A percentile compares a stretch with the other conserved stretches of the same genome.
phyloP scores from a whole-genome alignment of 495 filamentous ascomycete species.

The Corynascus novoguineensis region DNA sequence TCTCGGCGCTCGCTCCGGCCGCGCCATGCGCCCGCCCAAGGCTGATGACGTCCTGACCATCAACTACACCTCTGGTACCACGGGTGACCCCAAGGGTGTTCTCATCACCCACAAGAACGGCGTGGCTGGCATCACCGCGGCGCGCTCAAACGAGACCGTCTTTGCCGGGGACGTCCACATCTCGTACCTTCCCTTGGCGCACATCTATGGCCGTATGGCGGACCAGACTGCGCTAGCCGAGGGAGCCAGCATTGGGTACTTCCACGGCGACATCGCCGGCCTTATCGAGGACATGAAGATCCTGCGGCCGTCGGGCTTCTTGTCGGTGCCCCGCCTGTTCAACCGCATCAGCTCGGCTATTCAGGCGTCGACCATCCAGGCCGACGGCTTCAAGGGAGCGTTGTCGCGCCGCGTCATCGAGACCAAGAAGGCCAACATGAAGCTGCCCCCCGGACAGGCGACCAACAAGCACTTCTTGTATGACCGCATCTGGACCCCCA shows the following conservation, averaged over 20 bases:
- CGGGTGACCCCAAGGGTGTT: constrained; percentile 91
- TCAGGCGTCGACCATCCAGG: constrained; percentile 68
- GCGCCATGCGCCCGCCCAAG: constrained; percentile 61
- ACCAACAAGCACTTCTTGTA: constrained; percentile 81
- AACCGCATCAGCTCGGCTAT: constrained; percentile 85
- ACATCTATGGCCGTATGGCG: constrained; percentile 82
- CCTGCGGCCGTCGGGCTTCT: constrained; percentile 74
- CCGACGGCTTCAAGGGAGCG: constrained; percentile 74
- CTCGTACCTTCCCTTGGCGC: constrained; percentile 91
- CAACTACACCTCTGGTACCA: constrained; percentile 97
- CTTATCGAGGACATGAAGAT: constrained; percentile 89
- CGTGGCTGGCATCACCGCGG: constrained; percentile 61
- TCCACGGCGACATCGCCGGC: constrained; percentile 84
- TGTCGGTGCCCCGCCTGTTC: constrained; percentile 86
- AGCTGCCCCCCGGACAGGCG: constrained; percentile 60
- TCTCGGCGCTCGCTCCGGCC: constrained; percentile 62
- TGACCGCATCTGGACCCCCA: constrained; percentile 89
- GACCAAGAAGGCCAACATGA: constrained; percentile 73
- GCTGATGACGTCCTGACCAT: constrained; percentile 82
- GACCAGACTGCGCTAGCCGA: constrained; percentile 71
- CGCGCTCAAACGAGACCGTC: constrained; percentile 48
- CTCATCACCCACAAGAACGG: constrained; percentile 78
- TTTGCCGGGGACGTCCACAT: constrained; percentile 53
- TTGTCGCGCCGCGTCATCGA: constrained; percentile 74
- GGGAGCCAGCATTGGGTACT: constrained; percentile 81